Evolutionary conservation across 768 basidiomycete species (phyloP).

Genomic region (Lentinula sp.): DNA sequence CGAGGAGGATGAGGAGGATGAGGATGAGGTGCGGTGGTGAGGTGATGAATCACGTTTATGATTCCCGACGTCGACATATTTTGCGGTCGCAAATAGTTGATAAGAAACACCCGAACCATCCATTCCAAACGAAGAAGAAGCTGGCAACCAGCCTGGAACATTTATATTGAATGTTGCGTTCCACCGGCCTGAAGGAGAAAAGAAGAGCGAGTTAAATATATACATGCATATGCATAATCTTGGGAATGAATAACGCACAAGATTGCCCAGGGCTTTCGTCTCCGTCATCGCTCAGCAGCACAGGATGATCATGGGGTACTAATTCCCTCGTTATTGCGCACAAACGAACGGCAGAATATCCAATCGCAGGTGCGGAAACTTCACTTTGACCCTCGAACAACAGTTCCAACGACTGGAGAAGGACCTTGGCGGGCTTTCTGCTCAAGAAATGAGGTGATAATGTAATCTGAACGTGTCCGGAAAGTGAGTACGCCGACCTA

Average conservation of each 20-base stretch:
- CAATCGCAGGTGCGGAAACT: conserved; percentile 52
- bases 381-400: conserved; percentile 88
- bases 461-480: conserved; percentile 70
- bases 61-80: conserved; percentile 44
- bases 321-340: conserved; percentile 64
- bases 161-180: conserved; percentile 75
- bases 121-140: conserved; percentile 43
- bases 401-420: conserved; percentile 66
- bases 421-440: conserved; percentile 40
- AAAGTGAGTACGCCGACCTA: conserved; percentile 84
- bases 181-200: conserved; percentile 43
- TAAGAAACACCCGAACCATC: conserved; percentile 58
- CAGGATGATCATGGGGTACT: conserved; percentile 42
- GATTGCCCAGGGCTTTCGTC: conserved; percentile 47
- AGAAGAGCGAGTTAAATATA: conserved; percentile 1
- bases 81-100: conserved; percentile 60
- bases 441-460: conserved; percentile 48
- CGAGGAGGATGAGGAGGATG: conserved; percentile 14
- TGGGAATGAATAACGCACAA: conserved; percentile 29
- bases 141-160: conserved; percentile 89
- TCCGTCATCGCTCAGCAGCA: conserved; percentile 62
- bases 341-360: conserved; percentile 67
- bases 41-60: conserved; percentile 8
- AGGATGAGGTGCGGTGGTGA: neutral
- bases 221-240: neutral